phyloP scores from a whole-genome alignment of 2,329 filamentous ascomycete genomes.

The Colletotrichum sp. region DNA sequence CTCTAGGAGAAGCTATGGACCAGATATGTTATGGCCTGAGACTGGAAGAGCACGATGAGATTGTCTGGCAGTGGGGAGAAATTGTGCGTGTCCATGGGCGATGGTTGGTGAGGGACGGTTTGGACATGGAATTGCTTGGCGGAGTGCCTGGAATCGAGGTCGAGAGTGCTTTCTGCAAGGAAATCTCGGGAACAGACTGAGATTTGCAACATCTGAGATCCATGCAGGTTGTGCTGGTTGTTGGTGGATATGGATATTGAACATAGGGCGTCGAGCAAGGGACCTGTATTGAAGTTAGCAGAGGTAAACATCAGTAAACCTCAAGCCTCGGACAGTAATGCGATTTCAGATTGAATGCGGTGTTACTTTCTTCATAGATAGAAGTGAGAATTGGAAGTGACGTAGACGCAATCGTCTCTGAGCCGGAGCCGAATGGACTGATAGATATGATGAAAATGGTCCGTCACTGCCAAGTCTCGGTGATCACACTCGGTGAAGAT shows the following conservation, averaged over 20 bases:
- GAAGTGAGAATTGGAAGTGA: neutral
- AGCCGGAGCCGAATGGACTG: neutral
- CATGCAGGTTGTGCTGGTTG: neutral
- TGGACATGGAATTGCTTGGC: neutral
- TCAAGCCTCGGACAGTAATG: neutral
- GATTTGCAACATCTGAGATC: neutral
- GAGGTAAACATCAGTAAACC: neutral
- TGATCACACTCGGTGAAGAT: rapidly evolving
- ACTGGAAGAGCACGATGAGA: neutral
- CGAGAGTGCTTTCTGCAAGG: neutral
- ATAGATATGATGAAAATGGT: too few relatives aligned
- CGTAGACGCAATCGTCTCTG: neutral
- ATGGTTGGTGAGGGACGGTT: neutral
- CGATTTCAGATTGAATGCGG: neutral
- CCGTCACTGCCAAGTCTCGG: neutral
- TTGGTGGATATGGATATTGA: neutral
- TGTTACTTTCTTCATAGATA: neutral
- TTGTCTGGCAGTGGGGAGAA: neutral
- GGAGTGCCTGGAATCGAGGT: neutral
- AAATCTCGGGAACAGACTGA: neutral
- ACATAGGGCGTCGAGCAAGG: neutral
- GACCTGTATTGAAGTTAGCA: neutral
- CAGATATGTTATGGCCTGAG: neutral
- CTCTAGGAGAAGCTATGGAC: neutral
- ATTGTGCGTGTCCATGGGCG: neutral